Evolutionary conservation across 768 basidiomycete genomes (phyloP).

Genomic region (Antrodiella citrinella): DNA sequence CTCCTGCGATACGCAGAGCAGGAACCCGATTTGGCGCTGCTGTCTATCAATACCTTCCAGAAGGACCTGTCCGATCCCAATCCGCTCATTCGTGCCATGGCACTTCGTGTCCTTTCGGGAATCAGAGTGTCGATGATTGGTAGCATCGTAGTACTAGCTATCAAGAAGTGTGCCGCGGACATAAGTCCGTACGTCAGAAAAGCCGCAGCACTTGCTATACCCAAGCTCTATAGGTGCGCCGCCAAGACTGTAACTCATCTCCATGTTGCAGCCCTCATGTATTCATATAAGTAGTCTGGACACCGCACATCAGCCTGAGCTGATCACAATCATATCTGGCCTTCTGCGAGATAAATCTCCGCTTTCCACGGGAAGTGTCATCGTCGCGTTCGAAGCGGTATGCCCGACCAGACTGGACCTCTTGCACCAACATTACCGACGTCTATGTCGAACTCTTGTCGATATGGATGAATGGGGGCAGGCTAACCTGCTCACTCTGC

Average conservation of each 20-base stretch:
- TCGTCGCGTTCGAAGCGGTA: constrained; percentile 79
- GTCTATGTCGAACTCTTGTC: constrained; percentile 70
- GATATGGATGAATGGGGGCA: constrained; percentile 99
- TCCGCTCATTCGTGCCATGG: constrained; percentile 94
- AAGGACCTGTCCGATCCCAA: constrained; percentile 89
- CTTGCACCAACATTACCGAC: constrained; percentile 81
- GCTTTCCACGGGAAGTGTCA: constrained; percentile 79
- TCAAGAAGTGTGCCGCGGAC: constrained; percentile 90
- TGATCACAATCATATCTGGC: constrained; percentile 60
- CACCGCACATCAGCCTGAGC: constrained; percentile 55
- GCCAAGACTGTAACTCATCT: too few relatives aligned
- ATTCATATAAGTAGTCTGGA: constrained; percentile 50
- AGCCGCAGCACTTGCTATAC: constrained; percentile 83
- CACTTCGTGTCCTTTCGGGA: constrained; percentile 84
- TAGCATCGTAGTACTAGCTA: constrained; percentile 75
- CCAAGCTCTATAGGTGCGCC: constrained; percentile 76
- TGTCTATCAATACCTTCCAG: constrained; percentile 98
- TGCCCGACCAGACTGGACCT: constrained; percentile 84
- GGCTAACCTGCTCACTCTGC: constrained; percentile 65
- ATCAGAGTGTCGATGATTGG: constrained; percentile 89
- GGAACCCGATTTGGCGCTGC: constrained; percentile 89
- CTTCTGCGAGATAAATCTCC: constrained; percentile 73
- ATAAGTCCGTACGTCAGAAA: constrained; percentile 93
- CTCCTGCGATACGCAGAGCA: constrained; percentile 88
- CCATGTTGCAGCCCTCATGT: not conserved